These are phyloP conservation scores for Penicillium subrubescens DNA, from an alignment of 495 filamentous ascomycete genomes.

Conservation along the genomic window DNA sequence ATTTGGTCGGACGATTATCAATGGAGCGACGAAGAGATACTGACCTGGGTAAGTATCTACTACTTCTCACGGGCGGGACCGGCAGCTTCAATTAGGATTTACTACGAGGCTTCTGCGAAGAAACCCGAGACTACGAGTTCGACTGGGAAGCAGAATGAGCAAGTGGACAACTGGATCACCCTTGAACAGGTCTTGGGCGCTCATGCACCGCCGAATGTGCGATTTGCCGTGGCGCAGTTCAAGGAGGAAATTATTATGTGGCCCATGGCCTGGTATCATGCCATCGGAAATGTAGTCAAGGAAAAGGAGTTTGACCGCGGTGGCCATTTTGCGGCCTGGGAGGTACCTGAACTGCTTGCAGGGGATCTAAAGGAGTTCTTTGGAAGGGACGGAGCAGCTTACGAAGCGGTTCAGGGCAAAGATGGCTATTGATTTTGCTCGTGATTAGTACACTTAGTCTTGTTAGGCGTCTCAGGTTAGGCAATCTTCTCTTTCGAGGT, in stretches of 20 bases:
- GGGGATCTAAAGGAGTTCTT: constrained; percentile 46
- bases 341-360: constrained; percentile 47
- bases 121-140: constrained; percentile 10
- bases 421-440: constrained; percentile 32
- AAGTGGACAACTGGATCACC: constrained; percentile 20
- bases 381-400: constrained; percentile 44
- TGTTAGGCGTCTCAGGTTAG: background rate
- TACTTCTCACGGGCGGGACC: constrained; percentile 54
- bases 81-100: constrained; percentile 50
- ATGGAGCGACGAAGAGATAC: constrained; percentile 58
- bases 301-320: constrained; percentile 45
- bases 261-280: constrained; percentile 43
- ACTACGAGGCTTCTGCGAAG: constrained; percentile 46
- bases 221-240: constrained; percentile 47
- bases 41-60: constrained; percentile 58
- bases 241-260: constrained; percentile 45
- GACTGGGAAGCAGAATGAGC: constrained; percentile 5
- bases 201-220: constrained; percentile 30
- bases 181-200: constrained; percentile 17
- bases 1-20: constrained; percentile 51
- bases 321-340: constrained; percentile 57
- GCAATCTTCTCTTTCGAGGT: background rate
- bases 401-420: constrained; percentile 37
- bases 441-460: background rate
- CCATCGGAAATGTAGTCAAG: constrained; percentile 44